Base-by-base conservation (phyloP, 2,329 filamentous ascomycete species). In the Fusarium chlamydosporum region DNA sequence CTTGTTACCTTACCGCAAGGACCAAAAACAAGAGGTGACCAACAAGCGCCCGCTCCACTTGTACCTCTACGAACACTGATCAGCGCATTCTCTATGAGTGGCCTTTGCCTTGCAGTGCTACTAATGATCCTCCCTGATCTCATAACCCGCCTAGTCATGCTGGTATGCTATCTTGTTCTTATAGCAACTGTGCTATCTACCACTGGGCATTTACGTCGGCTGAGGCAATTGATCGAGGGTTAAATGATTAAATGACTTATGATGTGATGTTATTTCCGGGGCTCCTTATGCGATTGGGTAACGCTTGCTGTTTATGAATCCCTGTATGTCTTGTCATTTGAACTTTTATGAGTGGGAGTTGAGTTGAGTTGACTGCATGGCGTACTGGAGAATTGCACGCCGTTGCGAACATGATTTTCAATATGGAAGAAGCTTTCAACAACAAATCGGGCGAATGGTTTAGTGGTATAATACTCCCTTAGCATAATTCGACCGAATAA, bases 401-500 rank as follows among this genome's bases (percentile, higher is more conserved):
- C 3, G 11, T n/a, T n/a, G 20, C 33, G 2, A 15, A 41, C 16
- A 68, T 61, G 1, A 1, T 1, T 0, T 6, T 4, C 6, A 27
- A 56, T 59, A 47, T 20, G 11, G 0, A 0, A 0, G 0, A 0
- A 0, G 0, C 0, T 3, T 11, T 4, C 4, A 16, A 4, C 34
- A 72, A 69, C 23, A 23, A 47, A 54, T 56, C 48, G 72, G 72
- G 73, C 72, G 72, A 74, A 75, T 75, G 72, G 72, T 75, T 75
- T 75, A 75, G 72, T 75, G 72, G 72, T 75, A 75, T 75, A 75
- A 75, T 74, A 75, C 73, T 75, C 72, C 72, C 73, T 75, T 75
- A 75, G 72, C 72, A 75, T 61, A n/a, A 41, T 72, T 71, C 61
- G 56, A 48, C 55, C 33, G 59, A 62, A 62, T 47, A 47, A 65